Evolutionary conservation across 768 basidiomycete genomes (phyloP), one percentile per base, ranked within the genome.

Genomic region (Pleurotus pulmonarius): DNA sequence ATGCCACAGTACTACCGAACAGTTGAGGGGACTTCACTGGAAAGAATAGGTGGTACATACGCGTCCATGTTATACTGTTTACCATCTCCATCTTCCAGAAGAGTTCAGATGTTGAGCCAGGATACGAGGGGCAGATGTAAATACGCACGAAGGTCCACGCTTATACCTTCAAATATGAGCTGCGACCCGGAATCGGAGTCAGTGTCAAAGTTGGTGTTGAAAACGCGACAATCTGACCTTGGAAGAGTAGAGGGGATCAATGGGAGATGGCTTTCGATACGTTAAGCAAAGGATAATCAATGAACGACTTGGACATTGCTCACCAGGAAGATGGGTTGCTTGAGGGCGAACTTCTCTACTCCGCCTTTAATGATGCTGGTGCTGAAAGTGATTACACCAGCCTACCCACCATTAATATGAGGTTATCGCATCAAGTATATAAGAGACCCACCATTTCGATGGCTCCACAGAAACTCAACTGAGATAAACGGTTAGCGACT

Each of bases 41-140:
- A 7, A 44, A 44, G 20, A 16, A 5, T 40, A 5, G 46, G 11
- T 25, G 13, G 5, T 3, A 61, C 81, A 63, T 67, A 88, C 80
- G 87, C 83, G 62, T 88, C 85, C 88, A 90, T 90, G 64, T 83
- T 77, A 69, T 88, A 87, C 67, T 90, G 88, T 58, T 79, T 85
- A 9, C 88, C 87, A 62, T 85, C 81, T 1, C 88, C 88, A 49
- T 88, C 86, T 87, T n/a, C 9, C 2, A 11, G 29, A 0, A 34
- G 1, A 34, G 29, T 11, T 34, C 29, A 34, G 8, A 34, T 34
- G 3, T 34, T 11, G 9, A 34, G 29, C 11, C 7, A 4, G 29
- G 11, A 34, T 34, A 34, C 1, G 29, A 34, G 29, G 8, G 29
- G 11, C 8, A 41, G 18, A 51, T 37, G n/a, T 4, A 25, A 34